Evolutionary conservation across 192 early-diverging fungal species (phyloP), one percentile per base, ranked within the genome.

Genomic region (Podila verticillata): DNA sequence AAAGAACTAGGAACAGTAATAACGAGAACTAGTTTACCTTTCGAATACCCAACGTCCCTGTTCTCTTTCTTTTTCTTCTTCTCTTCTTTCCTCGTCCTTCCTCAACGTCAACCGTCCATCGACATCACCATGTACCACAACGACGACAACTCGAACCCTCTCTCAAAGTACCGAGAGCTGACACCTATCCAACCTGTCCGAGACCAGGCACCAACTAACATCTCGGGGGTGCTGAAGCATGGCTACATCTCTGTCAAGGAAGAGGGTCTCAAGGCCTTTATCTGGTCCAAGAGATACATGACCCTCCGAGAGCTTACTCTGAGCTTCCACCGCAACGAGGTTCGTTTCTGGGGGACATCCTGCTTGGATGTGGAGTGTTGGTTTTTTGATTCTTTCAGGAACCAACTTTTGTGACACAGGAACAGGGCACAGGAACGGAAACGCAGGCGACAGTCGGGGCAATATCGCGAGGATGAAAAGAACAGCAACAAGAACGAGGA

Each of bases 251-350:
- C 89, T n/a, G 89, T 97, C 61, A 97, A 97, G 84, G 97, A 99
- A 75, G 95, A 97, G 60, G 95, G 95, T 20, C 81, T 97, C 51
- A 84, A 92, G 64, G 89, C 92, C 49, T 99, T 96, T 83, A 91
- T 99, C 77, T 99, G 98, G 98, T 94, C 94, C 56, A 96, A 96
- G 82, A 84, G 96, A 74, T 98, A 93, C 90, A 90, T 94, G 65
- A 84, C 98, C 4, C 86, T 99, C 13, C 90, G 94, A 63, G 93
- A 95, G 81, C 91, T 92, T 73, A 97, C 96, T 2, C 87, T 98
- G 61, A 94, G 95, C 29, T 94, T 98, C 63, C 96, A 98, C 84
- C 85, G 93, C 36, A 98, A 94, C 84, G 96, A 98, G 92, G 96
- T 97, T 69, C 26, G 36, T 54, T 22, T 34, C 30, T 70, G 39